Conservation (phyloP, 805 yeast species). For the Cyberlindnera sargentensis region DNA sequence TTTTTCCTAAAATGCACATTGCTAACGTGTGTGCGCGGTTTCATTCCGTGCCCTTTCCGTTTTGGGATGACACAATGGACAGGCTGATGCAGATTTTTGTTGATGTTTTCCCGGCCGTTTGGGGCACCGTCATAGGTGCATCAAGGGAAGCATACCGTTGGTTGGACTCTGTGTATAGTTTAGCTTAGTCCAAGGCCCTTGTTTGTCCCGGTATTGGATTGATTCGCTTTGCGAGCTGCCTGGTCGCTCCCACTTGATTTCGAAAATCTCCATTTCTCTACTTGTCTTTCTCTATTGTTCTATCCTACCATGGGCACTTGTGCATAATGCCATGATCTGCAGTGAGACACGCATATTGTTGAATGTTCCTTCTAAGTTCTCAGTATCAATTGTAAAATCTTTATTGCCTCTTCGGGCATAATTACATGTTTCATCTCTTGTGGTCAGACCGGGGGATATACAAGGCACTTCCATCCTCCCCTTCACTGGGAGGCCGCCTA, state of each 20-base stretch:
- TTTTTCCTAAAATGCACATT: no score
- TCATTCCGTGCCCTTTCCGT: slow-evolving; percentile 4
- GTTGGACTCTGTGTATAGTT: no score
- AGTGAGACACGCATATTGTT: background rate
- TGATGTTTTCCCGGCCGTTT: background rate
- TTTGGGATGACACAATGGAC: slow-evolving; percentile 12
- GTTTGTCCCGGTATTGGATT: no score
- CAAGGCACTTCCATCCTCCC: background rate
- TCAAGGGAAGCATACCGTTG: no score
- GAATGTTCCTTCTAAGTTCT: background rate
- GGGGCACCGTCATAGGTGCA: no score
- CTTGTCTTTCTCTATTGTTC: no score
- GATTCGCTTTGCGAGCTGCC: no score
- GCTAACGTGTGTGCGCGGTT: background rate
- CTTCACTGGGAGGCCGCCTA: no score
- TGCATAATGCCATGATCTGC: background rate
- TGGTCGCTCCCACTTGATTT: no score
- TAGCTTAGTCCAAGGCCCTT: no score
- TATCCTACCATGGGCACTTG: no score
- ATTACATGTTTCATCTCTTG: background rate
- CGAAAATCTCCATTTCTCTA: no score
- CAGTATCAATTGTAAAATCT: background rate
- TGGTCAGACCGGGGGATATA: background rate
- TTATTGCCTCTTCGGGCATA: background rate
- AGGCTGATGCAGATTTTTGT: background rate